A percentile compares a stretch with the other conserved stretches of the same genome.
Evolutionary conservation across 2,329 filamentous ascomycete genomes (phyloP).

Genomic region (Fusarium phyllophilum): DNA sequence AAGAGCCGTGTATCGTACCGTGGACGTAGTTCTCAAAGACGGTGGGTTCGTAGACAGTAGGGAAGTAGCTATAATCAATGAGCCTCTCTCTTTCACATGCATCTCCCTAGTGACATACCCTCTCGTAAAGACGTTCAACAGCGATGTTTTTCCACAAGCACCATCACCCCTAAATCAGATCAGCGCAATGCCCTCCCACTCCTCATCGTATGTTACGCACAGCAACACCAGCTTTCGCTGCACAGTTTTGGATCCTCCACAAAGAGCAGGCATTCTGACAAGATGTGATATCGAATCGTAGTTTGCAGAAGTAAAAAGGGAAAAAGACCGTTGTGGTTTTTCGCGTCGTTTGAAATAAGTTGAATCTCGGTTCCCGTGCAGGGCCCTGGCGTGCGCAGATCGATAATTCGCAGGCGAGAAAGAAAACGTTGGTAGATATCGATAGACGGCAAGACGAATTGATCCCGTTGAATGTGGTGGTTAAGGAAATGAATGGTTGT

Average conservation of each 20-base stretch:
- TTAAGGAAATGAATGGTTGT: neutral
- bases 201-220: constrained; percentile 55
- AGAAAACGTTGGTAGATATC: neutral
- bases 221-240: constrained; percentile 96
- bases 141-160: constrained; percentile 95
- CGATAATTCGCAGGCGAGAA: constrained; percentile 6
- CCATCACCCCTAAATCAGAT: constrained; percentile 79
- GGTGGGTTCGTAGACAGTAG: constrained; percentile 97
- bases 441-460: neutral
- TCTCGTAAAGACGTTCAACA: constrained; percentile 98
- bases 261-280: constrained; percentile 53
- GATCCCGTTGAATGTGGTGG: neutral
- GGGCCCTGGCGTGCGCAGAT: constrained; percentile 25
- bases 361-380: constrained; percentile 35
- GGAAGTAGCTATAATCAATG: constrained; percentile 78
- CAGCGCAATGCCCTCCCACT: constrained; percentile 12
- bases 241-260: constrained; percentile 83
- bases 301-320: neutral
- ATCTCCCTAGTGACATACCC: constrained; percentile 72
- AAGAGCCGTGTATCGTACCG: constrained; percentile 63
- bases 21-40: constrained; percentile 99
- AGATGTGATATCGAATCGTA: constrained; percentile 3
- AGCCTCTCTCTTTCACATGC: constrained; percentile 16
- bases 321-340: neutral
- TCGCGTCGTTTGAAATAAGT: constrained; percentile 9